These are phyloP conservation scores for Rhododendron mucronatum DNA, from an alignment of 148 eudicot species.

Conservation along the genomic window DNA sequence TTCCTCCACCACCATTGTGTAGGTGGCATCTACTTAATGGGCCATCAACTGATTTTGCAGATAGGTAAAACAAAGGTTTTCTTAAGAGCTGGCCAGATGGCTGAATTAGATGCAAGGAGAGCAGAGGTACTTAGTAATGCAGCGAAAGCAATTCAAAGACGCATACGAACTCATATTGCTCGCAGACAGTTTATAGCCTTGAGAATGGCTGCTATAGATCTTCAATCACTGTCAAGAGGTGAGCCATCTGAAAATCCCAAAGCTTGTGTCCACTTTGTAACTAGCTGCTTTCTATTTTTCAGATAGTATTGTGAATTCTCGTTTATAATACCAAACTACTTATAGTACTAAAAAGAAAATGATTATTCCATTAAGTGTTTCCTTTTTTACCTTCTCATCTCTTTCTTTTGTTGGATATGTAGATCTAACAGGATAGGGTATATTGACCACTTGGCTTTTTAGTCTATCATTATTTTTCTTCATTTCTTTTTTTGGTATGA, in stretches of 20 bases:
- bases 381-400: not conserved
- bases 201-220: conserved; percentile 45
- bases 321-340: not conserved
- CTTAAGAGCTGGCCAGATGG: conserved; percentile 99
- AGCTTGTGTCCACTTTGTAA: conserved; percentile 4
- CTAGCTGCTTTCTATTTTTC: conserved; percentile 1
- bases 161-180: conserved; percentile 72
- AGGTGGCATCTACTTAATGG: not conserved
- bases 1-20: not conserved
- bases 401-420: not conserved
- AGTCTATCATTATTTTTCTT: not conserved
- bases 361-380: too few species aligned
- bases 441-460: not conserved
- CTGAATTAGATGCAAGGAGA: conserved; percentile 92
- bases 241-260: conserved; percentile 18
- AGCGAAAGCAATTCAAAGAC: conserved; percentile 77
- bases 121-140: conserved; percentile 79
- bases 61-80: conserved; percentile 91
- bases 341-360: not conserved
- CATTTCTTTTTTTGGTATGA: conserved; percentile 11
- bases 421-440: not conserved
- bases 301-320: not conserved
- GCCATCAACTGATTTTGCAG: conserved; percentile 36
- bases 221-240: conserved; percentile 77
- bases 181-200: conserved; percentile 60